Conservation (phyloP, 176 grass and related monocot genomes). For the Melocanna baccifera region DNA sequence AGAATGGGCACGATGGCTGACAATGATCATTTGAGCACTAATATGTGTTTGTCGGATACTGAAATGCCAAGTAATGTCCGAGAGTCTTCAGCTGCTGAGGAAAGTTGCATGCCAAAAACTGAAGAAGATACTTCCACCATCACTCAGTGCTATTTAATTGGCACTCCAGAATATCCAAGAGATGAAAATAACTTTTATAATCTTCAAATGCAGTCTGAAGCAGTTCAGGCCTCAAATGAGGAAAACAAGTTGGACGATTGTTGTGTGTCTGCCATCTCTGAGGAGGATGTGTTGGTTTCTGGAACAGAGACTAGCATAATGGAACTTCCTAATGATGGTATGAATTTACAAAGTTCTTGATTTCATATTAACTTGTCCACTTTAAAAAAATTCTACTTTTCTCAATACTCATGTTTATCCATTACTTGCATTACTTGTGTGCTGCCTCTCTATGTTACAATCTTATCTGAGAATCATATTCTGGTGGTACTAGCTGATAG, state of each 20-base stretch:
- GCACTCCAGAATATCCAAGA: conserved; percentile 23
- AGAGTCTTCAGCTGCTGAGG: conserved; percentile 27
- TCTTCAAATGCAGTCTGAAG: conserved; percentile 42
- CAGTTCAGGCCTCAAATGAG: conserved; percentile 25
- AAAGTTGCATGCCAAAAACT: conserved; percentile 31
- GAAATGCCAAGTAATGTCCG: conserved; percentile 24
- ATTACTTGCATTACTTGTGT: background rate
- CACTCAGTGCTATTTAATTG: conserved; percentile 25
- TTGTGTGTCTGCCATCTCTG: conserved; percentile 45
- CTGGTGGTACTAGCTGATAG: background rate
- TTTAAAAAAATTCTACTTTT: background rate
- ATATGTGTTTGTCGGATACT: conserved; percentile 32
- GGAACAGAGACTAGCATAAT: conserved; percentile 39
- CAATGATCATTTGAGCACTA: conserved; percentile 35
- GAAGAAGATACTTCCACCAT: conserved; percentile 32
- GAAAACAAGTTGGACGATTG: conserved; percentile 47
- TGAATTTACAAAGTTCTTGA: background rate
- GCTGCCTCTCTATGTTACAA: background rate
- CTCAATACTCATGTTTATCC: background rate
- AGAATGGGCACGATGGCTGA: conserved; percentile 24
- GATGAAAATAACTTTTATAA: conserved; percentile 37
- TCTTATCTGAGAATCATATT: conserved; percentile 21
- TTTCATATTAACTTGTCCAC: conserved; percentile 7
- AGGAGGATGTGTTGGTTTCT: conserved; percentile 52
- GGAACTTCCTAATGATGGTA: conserved; percentile 60